phyloP scores from a whole-genome alignment of 306 rosid genomes.

The Inga oerstediana region DNA sequence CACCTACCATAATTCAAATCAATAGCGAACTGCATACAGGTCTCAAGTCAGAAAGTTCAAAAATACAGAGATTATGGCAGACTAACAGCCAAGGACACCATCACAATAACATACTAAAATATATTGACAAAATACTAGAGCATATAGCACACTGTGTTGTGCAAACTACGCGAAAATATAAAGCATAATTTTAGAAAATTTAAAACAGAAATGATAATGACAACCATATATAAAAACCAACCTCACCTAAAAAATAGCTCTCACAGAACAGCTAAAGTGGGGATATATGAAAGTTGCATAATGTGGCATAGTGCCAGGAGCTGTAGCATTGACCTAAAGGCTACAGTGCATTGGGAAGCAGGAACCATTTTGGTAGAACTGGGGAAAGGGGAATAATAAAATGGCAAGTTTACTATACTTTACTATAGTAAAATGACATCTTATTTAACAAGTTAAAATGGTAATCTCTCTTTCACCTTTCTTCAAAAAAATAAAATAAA shows the following conservation, averaged over 20 bases:
- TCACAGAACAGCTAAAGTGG: background rate
- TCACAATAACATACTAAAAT: background rate
- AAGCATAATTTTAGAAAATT: background rate
- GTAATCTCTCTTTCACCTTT: background rate
- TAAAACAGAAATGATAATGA: background rate
- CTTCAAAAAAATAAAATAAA: background rate
- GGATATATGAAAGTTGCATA: background rate
- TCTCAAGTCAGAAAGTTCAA: background rate
- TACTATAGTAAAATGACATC: background rate
- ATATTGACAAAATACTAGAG: background rate
- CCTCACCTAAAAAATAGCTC: background rate
- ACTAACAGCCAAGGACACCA: background rate
- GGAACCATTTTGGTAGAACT: background rate
- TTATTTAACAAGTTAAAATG: background rate
- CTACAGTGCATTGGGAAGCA: background rate
- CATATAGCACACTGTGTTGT: background rate
- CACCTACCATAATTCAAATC: background rate
- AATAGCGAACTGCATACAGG: background rate
- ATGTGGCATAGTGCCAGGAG: background rate
- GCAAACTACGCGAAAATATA: background rate
- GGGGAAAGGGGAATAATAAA: background rate
- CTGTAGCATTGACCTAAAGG: background rate
- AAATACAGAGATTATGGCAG: background rate
- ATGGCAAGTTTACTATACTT: background rate
- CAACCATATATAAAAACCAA: background rate